phyloP scores from a whole-genome alignment of 2,329 filamentous ascomycete species.

The Phoma sp. region DNA sequence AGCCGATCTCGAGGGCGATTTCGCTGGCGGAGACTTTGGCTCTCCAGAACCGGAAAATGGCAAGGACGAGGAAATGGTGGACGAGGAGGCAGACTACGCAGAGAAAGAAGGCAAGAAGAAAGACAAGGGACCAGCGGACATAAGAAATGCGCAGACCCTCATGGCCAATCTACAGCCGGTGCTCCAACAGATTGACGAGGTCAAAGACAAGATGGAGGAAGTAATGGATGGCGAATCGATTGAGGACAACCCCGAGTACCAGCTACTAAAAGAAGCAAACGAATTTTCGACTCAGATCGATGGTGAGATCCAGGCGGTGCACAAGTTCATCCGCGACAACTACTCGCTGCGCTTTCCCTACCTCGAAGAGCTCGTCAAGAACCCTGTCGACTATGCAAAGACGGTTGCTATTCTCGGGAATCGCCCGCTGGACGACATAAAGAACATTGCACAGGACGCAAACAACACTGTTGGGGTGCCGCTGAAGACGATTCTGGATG shows the following conservation, averaged over 20 bases:
- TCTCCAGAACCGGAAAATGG: conserved; percentile 57
- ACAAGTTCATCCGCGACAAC: conserved; percentile 96
- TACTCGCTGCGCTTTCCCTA: conserved; percentile 95
- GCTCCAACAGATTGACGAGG: conserved; percentile 65
- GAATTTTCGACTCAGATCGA: conserved; percentile 90
- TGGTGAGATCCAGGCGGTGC: conserved; percentile 87
- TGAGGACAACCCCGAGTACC: conserved; percentile 91
- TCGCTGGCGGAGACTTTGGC: conserved; percentile 42
- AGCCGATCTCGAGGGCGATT: conserved; percentile 43
- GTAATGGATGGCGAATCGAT: conserved; percentile 75
- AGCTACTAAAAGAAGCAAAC: conserved; percentile 86
- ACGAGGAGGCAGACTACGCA: conserved; percentile 63
- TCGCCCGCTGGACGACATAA: conserved; percentile 88
- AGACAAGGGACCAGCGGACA: conserved; percentile 72
- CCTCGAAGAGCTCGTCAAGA: conserved; percentile 86
- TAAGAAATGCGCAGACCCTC: conserved; percentile 77
- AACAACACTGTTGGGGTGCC: conserved; percentile 79
- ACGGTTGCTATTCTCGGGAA: conserved; percentile 93
- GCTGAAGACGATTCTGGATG: conserved; percentile 82
- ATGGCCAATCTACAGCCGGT: conserved; percentile 84
- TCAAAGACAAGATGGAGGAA: conserved; percentile 71
- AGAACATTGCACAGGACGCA: conserved; percentile 74
- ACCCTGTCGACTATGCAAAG: conserved; percentile 93
- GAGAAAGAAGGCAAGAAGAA: conserved; percentile 67
- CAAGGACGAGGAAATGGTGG: conserved; percentile 65